Conservation (phyloP, 1,284 basidiomycete species). For the Sphagnurus paluster region DNA sequence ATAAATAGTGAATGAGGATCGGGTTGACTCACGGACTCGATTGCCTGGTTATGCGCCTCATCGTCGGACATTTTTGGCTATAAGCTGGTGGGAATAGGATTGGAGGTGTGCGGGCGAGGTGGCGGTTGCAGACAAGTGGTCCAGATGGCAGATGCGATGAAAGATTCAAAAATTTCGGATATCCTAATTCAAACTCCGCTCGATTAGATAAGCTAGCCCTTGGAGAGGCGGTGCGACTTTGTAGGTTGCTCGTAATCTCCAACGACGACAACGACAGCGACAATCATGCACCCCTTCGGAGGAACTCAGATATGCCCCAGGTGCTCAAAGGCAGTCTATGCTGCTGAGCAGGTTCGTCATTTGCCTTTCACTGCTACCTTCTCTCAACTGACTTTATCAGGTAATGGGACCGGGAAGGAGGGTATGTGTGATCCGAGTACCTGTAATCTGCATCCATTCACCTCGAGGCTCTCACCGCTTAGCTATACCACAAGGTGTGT, state of each 20-base stretch:
- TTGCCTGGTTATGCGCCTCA: slow-evolving; percentile 87
- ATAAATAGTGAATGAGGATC: slow-evolving; percentile 17
- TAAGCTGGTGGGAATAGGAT: slow-evolving; percentile 16
- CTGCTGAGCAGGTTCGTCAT: slow-evolving; percentile 70
- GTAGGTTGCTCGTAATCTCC: too few species aligned
- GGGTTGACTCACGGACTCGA: slow-evolving; percentile 64
- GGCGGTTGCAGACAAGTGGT: slow-evolving; percentile 20
- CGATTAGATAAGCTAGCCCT: slow-evolving; percentile 22
- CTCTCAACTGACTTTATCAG: slow-evolving; percentile 35
- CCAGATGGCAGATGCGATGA: slow-evolving; percentile 18
- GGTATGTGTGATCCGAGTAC: slow-evolving; percentile 43
- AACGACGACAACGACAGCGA: not conserved
- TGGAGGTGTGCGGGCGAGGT: slow-evolving; percentile 23
- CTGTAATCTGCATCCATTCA: slow-evolving; percentile 9
- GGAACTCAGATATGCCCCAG: slow-evolving; percentile 64
- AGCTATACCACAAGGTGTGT: slow-evolving; percentile 78
- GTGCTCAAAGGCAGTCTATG: slow-evolving; percentile 72
- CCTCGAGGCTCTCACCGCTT: slow-evolving; percentile 3
- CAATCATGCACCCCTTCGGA: slow-evolving; percentile 63
- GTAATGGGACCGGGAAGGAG: slow-evolving; percentile 79
- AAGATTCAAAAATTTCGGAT: slow-evolving; percentile 33
- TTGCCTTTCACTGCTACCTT: slow-evolving; percentile 9
- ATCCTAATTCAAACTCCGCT: slow-evolving; percentile 40
- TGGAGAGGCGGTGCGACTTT: not conserved
- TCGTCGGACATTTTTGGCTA: slow-evolving; percentile 79